Base-by-base conservation (phyloP, 1,284 basidiomycete species). In the Anthracocystis panici-leucophaei region DNA sequence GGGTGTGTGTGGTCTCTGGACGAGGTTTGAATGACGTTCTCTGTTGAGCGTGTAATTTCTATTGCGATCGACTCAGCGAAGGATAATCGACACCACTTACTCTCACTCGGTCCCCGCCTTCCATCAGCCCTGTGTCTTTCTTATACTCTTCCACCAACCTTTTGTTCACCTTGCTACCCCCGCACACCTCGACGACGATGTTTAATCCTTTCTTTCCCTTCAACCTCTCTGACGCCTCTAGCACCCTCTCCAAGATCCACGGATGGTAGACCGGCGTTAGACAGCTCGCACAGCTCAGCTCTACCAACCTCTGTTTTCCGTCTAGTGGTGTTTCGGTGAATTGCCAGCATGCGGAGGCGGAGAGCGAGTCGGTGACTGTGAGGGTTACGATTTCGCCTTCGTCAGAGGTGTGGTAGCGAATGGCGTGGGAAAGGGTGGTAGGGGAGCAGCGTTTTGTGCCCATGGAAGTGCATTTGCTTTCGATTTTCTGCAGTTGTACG, bases 161-260 rank as follows among this genome's bases (percentile, higher is more conserved):
- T 5, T 42, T 0, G 25, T 63, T 70, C 0, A 74, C 58, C 52
- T 79, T 79, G 40, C 58, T 71, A 1, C 83, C 83, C 2, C 83
- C 83, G 53, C 83, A 84, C 25, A 82, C 81, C 46, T 84, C 64
- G 1, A 83, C 61, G 5, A 82, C 77, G 5, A 84, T 52, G 16
- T 74, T 72, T 14, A 69, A 31, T 52, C 46, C 27, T 48, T 44
- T 7, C 48, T 57, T 57, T 4, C 8, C 25, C 27, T 38, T 50
- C 9, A 68, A 40, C 12, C 9, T 40, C 5, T 35, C 29, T 9
- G 20, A 61, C 18, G 57, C 41, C 10, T 60, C 21, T 12, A 74
- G 33, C 3, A 75, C 6, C 16, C 57, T 44, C n/a, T 51, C 18
- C n/a, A 75, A 35, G 31, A 78, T 64, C 70, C 72, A 51, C 9